These are phyloP conservation scores for Rickenella mellea DNA, from an alignment of 768 basidiomycete genomes.

Conservation along the genomic window DNA sequence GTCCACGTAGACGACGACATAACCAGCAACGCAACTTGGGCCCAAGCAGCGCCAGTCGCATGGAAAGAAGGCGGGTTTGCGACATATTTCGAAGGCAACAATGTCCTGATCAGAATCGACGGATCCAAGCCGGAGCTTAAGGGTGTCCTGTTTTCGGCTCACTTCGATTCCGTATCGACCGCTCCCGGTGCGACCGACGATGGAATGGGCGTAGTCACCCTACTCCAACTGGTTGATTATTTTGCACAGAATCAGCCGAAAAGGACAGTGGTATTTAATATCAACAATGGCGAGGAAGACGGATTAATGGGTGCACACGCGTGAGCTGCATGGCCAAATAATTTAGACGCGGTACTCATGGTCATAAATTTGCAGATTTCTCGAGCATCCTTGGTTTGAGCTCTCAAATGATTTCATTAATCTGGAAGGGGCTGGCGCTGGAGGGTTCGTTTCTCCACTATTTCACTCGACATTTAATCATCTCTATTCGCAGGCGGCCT, in stretches of 20 bases:
- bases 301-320: slow-evolving; percentile 63
- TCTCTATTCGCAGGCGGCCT: slow-evolving; percentile 44
- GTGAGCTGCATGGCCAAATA: slow-evolving; percentile 23
- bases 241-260: slow-evolving; percentile 33
- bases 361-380: slow-evolving; percentile 38
- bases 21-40: slow-evolving; percentile 41
- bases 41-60: slow-evolving; percentile 17
- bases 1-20: slow-evolving; percentile 45
- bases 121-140: slow-evolving; percentile 27
- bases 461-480: background rate
- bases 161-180: slow-evolving; percentile 75
- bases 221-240: slow-evolving; percentile 56
- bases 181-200: slow-evolving; percentile 71
- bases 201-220: slow-evolving; percentile 60
- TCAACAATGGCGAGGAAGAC: slow-evolving; percentile 84
- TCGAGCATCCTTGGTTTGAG: slow-evolving; percentile 68
- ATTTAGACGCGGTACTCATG: background rate
- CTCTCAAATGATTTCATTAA: slow-evolving; percentile 64
- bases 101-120: slow-evolving; percentile 56
- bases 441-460: slow-evolving; percentile 40
- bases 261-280: slow-evolving; percentile 68
- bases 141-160: slow-evolving; percentile 66
- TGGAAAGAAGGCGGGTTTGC: slow-evolving; percentile 12
- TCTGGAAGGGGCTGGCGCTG: slow-evolving; percentile 72
- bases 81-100: slow-evolving; percentile 57